Conservation (phyloP, 352 stramenopile genomes). For the Globisporangium yorkense region DNA sequence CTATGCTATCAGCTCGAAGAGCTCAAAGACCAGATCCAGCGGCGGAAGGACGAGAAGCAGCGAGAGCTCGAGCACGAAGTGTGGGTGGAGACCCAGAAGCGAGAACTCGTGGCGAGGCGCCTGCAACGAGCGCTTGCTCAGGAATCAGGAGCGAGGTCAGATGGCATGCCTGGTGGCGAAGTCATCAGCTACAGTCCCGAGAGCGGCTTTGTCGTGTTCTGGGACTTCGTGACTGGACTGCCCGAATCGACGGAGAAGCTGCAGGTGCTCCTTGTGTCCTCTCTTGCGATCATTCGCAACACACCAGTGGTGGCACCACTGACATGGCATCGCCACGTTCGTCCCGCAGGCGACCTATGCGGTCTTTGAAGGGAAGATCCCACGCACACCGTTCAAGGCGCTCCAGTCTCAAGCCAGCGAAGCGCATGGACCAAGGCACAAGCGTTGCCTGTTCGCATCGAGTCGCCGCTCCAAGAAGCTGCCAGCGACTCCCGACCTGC, state of each 20-base stretch:
- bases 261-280: conserved; percentile 18
- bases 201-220: conserved; percentile 34
- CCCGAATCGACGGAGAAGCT: conserved; percentile 18
- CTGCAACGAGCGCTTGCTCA: conserved; percentile 33
- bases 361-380: conserved; percentile 30
- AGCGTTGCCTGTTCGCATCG: conserved; percentile 26
- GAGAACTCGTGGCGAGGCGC: conserved; percentile 32
- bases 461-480: conserved; percentile 28
- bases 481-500: conserved; percentile 17
- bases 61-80: conserved; percentile 36
- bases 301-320: neutral
- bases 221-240: conserved; percentile 36
- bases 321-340: neutral
- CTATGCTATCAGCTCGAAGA: conserved; percentile 30
- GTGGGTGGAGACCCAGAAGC: conserved; percentile 49
- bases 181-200: conserved; percentile 21
- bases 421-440: conserved; percentile 15
- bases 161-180: neutral
- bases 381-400: conserved; percentile 38
- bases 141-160: conserved; percentile 5
- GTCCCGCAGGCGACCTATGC: conserved; percentile 34
- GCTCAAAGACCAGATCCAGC: conserved; percentile 35
- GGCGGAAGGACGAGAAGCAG: conserved; percentile 37
- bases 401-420: conserved; percentile 26
- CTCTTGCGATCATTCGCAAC: neutral